These are phyloP conservation scores for Trichosporon ovoides DNA, from an alignment of 1,284 basidiomycete genomes.

Conservation along the genomic window DNA sequence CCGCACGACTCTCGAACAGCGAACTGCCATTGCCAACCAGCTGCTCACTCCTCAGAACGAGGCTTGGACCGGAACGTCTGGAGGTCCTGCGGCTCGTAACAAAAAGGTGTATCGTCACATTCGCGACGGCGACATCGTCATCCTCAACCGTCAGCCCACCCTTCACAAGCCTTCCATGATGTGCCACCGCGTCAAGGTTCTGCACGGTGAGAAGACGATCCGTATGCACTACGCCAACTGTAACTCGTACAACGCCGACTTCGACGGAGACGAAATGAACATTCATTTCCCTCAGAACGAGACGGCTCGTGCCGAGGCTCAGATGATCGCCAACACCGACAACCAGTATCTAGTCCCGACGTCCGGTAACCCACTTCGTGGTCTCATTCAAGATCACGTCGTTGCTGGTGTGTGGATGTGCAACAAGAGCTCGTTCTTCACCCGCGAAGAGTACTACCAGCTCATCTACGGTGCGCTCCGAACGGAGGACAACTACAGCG, in stretches of 20 bases:
- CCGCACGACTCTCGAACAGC: constrained; percentile 75
- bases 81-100: constrained; percentile 67
- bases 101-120: constrained; percentile 98
- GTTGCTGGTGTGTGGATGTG: constrained; percentile 99
- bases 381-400: constrained; percentile 98
- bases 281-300: constrained; percentile 93
- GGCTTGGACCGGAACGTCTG: constrained; percentile 52
- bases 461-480: constrained; percentile 90
- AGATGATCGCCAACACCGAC: constrained; percentile 94
- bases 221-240: constrained; percentile 99
- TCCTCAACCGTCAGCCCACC: constrained; percentile 97
- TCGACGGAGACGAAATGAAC: constrained; percentile 99
- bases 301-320: constrained; percentile 84
- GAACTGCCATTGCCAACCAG: constrained; percentile 95
- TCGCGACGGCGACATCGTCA: constrained; percentile 88
- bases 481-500: constrained; percentile 73
- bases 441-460: constrained; percentile 93
- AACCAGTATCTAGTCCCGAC: constrained; percentile 99
- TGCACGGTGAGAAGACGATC: constrained; percentile 97
- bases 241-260: constrained; percentile 99
- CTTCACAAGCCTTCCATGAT: constrained; percentile 99
- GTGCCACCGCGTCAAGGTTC: constrained; percentile 88
- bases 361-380: constrained; percentile 94
- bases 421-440: constrained; percentile 89
- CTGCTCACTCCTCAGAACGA: constrained; percentile 86